Percentiles rank a stretch among this genome's conserved stretches.
phyloP scores from a whole-genome alignment of 257 asterid species.

The Asclepias syriaca region DNA sequence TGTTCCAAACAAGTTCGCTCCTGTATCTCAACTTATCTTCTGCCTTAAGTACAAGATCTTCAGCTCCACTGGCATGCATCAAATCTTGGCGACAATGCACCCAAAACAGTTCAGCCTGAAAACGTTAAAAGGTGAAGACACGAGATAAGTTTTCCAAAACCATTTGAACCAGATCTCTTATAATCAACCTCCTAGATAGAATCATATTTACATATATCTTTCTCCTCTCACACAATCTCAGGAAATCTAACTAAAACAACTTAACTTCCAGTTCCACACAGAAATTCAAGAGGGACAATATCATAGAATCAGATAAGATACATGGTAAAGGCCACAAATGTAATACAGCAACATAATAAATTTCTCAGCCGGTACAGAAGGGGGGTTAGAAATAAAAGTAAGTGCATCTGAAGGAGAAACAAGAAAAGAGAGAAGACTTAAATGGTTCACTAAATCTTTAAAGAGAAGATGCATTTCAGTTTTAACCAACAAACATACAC shows the following conservation, averaged over 20 bases:
- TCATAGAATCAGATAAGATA: not conserved
- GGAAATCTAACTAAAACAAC: not conserved
- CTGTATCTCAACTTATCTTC: constrained; percentile 25
- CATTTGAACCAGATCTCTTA: not conserved
- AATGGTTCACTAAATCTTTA: too few relatives aligned
- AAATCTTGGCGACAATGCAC: constrained; percentile 52
- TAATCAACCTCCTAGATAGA: not conserved
- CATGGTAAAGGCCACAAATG: not conserved
- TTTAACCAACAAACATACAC: not conserved
- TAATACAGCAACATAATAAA: too few relatives aligned
- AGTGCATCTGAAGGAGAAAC: not conserved
- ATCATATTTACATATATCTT: not conserved
- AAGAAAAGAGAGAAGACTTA: not conserved
- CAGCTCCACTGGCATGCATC: constrained; percentile 35
- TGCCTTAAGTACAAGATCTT: constrained; percentile 29
- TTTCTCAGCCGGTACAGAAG: not conserved
- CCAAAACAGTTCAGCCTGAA: constrained; percentile 61
- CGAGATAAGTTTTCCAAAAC: constrained; percentile 7
- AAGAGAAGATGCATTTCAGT: not conserved
- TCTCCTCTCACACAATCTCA: not conserved
- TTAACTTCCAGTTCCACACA: not conserved
- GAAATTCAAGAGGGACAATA: not conserved
- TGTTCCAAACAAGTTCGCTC: constrained; percentile 12
- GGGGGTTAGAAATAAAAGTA: not conserved
- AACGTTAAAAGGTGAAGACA: constrained; percentile 7